Evolutionary conservation across 1,284 basidiomycete species (phyloP), one percentile per base, ranked within the genome.

Genomic region (Cryptococcus hybrid): DNA sequence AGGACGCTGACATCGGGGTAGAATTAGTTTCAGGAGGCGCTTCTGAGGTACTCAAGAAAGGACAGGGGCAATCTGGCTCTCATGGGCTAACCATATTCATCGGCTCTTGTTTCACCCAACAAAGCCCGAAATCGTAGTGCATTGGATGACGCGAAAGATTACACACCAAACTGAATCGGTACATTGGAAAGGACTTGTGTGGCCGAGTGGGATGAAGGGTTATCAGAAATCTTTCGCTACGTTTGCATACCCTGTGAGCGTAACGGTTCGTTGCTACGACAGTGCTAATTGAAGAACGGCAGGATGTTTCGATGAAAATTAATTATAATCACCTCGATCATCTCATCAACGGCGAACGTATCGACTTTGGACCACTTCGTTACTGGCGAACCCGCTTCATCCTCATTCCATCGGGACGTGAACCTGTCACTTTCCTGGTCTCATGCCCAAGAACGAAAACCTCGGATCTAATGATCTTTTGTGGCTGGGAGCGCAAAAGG

Each of bases 361-460:
- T 60, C 13, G 87, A 86, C 66, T 86, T 91, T 56, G 88, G 88
- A 38, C 57, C 57, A 4, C 80, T 92, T 47, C 84, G 89, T 47
- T 96, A 95, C 71, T 98, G 94, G 91, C 84, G 94, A 5, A 95
- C 93, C 0, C 84, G 94, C n/a, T 96, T 97, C 71, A 84, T 98
- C 30, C 85, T 99, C n/a, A 90, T 98, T 48, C 95, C 95, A 0
- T 87, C 89, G 0, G 82, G 85, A 8, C 87, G 65, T 87, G 56
- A 82, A 83, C 39, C 89, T 85, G 7, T 73, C 61, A 51, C 79
- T 77, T 56, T 68, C 12, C 59, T 8, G 66, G 69, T 3, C 39
- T 76, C 13, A 65, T 82, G 15, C 77, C 71, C 13, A 86, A 85
- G 0, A 88, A 86, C 5, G 90, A 91, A 74, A 82, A 81, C 59